Evolutionary conservation across 106 monocot species (phyloP), one percentile per base, ranked within the genome.

Genomic region (Dendrobium chrysotoxum): DNA sequence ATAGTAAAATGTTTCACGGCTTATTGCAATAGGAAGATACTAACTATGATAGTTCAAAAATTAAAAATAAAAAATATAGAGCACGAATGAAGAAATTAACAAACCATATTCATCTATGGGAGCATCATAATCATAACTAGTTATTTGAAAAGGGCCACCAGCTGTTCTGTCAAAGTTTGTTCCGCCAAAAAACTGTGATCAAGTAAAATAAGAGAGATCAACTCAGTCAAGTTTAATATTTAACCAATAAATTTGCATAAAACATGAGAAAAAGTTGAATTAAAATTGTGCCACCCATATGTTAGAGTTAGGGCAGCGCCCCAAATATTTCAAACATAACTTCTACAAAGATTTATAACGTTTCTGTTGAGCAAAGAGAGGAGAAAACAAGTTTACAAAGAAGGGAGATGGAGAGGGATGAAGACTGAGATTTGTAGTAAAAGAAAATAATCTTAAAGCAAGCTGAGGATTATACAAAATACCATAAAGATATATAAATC

Each of bases 81-180:
- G 54, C 20, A 31, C 40, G n/a, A n/a, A 30, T 78, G 40, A 40
- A 35, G 42, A 83, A 5, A 53, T 82, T 55, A 21, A 82, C 80
- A 66, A 91, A 98, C 97, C 98, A 86, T 95, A 98, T 85, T 92
- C 94, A 87, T 94, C 94, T 80, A 98, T 89, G 39, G 98, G 95
- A 46, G 98, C 98, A 87, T 98, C 98, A 86, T 98, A 98, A 84
- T 98, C 94, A 88, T 95, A 98, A 82, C 94, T 98, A 72, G 98
- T 98, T 84, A 86, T 87, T 80, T 95, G 92, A 72, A 92, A 77
- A 50, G 96, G 96, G 70, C 98, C 98, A 15, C 97, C 98, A 78
- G 98, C 86, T 82, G 94, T 95, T 42, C 98, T 81, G 13, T 77
- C 98, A 83, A 98, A 98, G 82, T 98, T 98, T 83, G 94, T 98